A percentile compares a stretch with the other conserved stretches of the same genome.
Conservation (phyloP, 2,329 filamentous ascomycete genomes). For the Drechmeria coniospora region DNA sequence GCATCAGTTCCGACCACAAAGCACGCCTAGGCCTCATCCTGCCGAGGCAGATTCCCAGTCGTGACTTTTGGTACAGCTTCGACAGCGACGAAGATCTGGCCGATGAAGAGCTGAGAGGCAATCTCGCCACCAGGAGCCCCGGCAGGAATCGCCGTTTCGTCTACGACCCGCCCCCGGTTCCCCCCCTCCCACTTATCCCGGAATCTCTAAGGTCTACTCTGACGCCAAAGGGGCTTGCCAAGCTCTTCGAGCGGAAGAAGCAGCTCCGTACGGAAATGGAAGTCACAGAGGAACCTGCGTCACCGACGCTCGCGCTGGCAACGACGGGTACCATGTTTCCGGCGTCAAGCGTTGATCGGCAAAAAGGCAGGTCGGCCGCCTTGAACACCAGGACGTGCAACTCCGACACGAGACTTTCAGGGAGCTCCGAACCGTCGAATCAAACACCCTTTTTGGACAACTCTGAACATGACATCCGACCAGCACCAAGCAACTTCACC, state of each 20-base stretch:
- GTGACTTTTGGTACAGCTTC: constrained; percentile 22
- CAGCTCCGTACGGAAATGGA: constrained; percentile 9
- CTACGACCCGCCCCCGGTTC: constrained; percentile 10
- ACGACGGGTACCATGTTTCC: background rate
- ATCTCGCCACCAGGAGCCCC: constrained; percentile 2
- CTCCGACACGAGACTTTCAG: background rate
- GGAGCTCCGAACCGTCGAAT: background rate
- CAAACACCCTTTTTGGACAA: too few species aligned
- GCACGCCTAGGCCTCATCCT: constrained; percentile 18
- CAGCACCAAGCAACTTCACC: too few species aligned
- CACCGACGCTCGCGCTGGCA: too few species aligned
- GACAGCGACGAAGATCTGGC: constrained; percentile 17
- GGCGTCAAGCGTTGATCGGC: background rate
- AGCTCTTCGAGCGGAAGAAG: constrained; percentile 12
- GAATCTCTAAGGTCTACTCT: constrained; percentile 11
- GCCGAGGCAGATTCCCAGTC: constrained; percentile 16
- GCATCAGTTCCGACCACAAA: constrained; percentile 13
- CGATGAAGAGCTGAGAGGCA: constrained; percentile 3
- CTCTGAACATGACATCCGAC: too few species aligned
- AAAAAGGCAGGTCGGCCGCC: background rate
- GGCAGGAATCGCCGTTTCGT: constrained; percentile 3
- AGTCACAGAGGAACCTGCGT: constrained; percentile 1
- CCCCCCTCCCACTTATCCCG: constrained; percentile 17
- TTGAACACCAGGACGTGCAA: background rate
- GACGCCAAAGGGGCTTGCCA: constrained; percentile 12